These are phyloP conservation scores for Sambucus nigra DNA, from an alignment of 129 eudicot genomes.

Conservation along the genomic window DNA sequence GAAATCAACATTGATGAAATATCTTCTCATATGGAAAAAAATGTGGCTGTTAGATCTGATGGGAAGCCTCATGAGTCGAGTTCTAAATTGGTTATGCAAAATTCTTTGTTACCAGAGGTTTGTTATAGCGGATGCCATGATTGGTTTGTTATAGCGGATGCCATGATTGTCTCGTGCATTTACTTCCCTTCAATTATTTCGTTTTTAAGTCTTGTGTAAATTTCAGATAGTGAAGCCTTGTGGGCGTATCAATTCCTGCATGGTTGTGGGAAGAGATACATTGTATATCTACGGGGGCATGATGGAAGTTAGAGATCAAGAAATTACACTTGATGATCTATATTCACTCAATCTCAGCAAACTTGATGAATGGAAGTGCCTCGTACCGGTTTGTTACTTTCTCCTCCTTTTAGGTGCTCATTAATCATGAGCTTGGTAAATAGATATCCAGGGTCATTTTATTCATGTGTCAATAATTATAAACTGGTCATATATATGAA, in stretches of 20 bases:
- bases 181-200: neutral
- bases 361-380: conserved; percentile 97
- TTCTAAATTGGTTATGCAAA: conserved; percentile 27
- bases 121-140: conserved; percentile 1
- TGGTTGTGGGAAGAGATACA: conserved; percentile 88
- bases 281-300: conserved; percentile 86
- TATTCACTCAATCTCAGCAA: conserved; percentile 90
- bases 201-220: conserved; percentile 1
- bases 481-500: neutral
- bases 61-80: conserved; percentile 21
- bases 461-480: too few species aligned
- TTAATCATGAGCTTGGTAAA: too few species aligned
- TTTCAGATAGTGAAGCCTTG: conserved; percentile 87
- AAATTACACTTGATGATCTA: conserved; percentile 87
- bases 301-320: conserved; percentile 94
- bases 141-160: conserved; percentile 5
- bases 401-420: conserved; percentile 8
- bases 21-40: conserved; percentile 42
- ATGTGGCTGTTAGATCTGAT: conserved; percentile 31
- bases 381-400: conserved; percentile 57
- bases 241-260: conserved; percentile 89
- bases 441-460: too few species aligned
- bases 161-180: conserved; percentile 5
- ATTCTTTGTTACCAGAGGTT: conserved; percentile 60
- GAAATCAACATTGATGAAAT: conserved; percentile 39